phyloP scores from a whole-genome alignment of 345 rosid species.

The Bruguiera sexangula region DNA sequence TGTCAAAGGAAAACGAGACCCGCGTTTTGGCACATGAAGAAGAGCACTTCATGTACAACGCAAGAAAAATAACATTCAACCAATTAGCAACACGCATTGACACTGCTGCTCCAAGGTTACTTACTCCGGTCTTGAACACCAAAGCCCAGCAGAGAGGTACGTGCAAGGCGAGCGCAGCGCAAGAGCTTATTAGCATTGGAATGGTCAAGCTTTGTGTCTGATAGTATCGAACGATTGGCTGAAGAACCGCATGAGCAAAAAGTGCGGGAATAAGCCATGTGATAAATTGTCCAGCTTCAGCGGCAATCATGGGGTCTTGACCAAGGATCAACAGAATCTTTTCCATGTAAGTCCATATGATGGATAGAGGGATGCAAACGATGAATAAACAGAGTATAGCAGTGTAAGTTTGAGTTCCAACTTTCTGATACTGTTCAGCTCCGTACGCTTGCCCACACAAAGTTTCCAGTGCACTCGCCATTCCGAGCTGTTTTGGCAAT shows the following conservation, averaged over 20 bases:
- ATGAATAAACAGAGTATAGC: neutral
- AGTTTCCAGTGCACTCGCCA: constrained; percentile 1
- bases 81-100: constrained; percentile 1
- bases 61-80: constrained; percentile 9
- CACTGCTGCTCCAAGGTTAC: constrained; percentile 2
- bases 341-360: neutral
- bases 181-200: neutral
- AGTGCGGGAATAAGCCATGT: neutral
- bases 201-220: constrained; percentile 9
- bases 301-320: constrained; percentile 1
- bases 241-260: neutral
- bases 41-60: neutral
- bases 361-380: neutral
- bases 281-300: neutral
- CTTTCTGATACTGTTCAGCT: neutral
- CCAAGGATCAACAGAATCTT: constrained; percentile 1
- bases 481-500: neutral
- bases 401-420: neutral
- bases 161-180: neutral
- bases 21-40: constrained; percentile 4
- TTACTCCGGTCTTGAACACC: constrained; percentile 4
- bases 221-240: constrained; percentile 1
- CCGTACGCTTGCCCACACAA: neutral
- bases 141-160: constrained; percentile 5
- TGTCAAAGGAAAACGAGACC: neutral